Conservation (phyloP, 345 rosid genomes). For the Sisymbrium altissimum region DNA sequence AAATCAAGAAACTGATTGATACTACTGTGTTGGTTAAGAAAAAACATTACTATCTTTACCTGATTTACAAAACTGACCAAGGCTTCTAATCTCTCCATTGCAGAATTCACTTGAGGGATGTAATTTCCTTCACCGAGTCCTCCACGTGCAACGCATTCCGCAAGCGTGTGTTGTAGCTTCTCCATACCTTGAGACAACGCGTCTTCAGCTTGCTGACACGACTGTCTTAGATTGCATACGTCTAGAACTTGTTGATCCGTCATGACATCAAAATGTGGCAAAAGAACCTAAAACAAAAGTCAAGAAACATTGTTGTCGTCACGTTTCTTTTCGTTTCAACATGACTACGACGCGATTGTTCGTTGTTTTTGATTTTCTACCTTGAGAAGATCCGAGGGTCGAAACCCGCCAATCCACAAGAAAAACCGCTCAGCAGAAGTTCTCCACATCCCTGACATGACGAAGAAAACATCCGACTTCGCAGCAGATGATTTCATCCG, state of each 20-base stretch:
- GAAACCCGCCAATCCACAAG: slow-evolving; percentile 94
- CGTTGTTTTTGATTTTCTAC: slow-evolving; percentile 28
- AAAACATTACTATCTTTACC: slow-evolving; percentile 37
- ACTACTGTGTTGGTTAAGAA: not conserved
- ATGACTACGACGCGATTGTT: not conserved
- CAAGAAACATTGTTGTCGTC: not conserved
- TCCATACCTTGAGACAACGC: slow-evolving; percentile 92
- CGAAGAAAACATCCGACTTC: slow-evolving; percentile 75
- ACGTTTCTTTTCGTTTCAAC: not conserved
- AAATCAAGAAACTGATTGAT: slow-evolving; percentile 1
- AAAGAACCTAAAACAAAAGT: slow-evolving; percentile 52
- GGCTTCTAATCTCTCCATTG: slow-evolving; percentile 70
- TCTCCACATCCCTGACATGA: slow-evolving; percentile 90
- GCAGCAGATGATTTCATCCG: slow-evolving; percentile 74
- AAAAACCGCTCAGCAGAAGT: slow-evolving; percentile 84
- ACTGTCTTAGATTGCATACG: slow-evolving; percentile 53
- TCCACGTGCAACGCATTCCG: slow-evolving; percentile 62
- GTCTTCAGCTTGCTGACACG: slow-evolving; percentile 98
- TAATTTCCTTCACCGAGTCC: slow-evolving; percentile 53
- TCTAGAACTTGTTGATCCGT: slow-evolving; percentile 58
- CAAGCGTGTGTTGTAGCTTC: slow-evolving; percentile 69
- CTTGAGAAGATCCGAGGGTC: slow-evolving; percentile 96
- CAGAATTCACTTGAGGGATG: slow-evolving; percentile 57
- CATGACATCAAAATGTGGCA: slow-evolving; percentile 74
- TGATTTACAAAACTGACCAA: slow-evolving; percentile 79